Percentiles rank a stretch among this genome's conserved stretches.
Evolutionary conservation across 148 eudicot genomes (phyloP).

Genomic region (Pouteria glomerata): DNA sequence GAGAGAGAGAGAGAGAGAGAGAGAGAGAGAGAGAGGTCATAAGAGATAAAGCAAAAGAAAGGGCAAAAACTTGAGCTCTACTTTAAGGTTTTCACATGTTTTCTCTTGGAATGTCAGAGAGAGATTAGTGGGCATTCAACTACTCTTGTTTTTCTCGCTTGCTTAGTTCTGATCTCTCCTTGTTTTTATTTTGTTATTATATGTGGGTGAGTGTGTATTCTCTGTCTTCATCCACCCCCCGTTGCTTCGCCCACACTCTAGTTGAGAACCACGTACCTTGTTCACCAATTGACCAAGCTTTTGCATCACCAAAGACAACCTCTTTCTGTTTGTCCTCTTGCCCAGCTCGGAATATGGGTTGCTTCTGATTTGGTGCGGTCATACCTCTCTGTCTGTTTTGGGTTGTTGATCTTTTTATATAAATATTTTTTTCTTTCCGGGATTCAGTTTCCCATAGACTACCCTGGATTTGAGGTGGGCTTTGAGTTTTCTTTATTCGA

Average conservation of each 20-base stretch:
- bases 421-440: no score
- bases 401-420: constrained; percentile 2
- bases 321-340: constrained; percentile 38
- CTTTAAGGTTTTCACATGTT: background rate
- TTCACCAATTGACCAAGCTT: constrained; percentile 29
- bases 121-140: constrained; percentile 29
- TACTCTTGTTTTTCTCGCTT: constrained; percentile 16
- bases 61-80: constrained; percentile 14
- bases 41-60: background rate
- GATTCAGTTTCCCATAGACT: constrained; percentile 11
- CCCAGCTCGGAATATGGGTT: constrained; percentile 29
- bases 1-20: background rate
- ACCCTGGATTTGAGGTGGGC: constrained; percentile 27
- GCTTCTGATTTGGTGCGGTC: constrained; percentile 9
- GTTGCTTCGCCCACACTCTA: constrained; percentile 34
- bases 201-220: constrained; percentile 5
- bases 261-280: constrained; percentile 12
- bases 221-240: constrained; percentile 20
- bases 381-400: constrained; percentile 8
- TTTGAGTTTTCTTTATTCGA: constrained; percentile 17
- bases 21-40: background rate
- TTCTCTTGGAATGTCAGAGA: constrained; percentile 22
- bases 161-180: background rate
- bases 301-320: constrained; percentile 16
- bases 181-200: constrained; percentile 2